Evolutionary conservation across 2,329 filamentous ascomycete genomes (phyloP), one percentile per base, ranked within the genome.

Genomic region (Pseudocercospora eumusae): DNA sequence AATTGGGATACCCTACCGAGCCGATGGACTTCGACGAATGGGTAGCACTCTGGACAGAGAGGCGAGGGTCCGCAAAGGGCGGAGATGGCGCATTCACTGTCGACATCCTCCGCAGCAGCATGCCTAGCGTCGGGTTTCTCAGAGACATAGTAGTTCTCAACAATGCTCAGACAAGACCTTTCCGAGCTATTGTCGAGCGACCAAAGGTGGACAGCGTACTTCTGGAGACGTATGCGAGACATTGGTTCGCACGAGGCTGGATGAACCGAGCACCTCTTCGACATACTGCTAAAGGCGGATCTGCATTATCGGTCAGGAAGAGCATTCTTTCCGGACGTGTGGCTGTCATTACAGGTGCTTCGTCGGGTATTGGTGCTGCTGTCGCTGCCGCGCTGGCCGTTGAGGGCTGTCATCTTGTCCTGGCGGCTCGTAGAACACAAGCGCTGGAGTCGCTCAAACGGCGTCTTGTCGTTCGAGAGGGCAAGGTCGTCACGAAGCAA

Each of bases 161-260:
- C 73, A 89, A 92, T 69, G 82, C 84, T 10, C 82, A 83, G 56
- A 93, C 90, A 0, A 81, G 83, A 45, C 84, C 88, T 0, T 81
- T 86, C 56, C 84, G 76, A 72, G 82, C 77, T 68, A 81, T 70
- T 63, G 79, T 92, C 1, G 80, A 86, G 66, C 83, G 89, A 4
- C 88, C 88, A 1, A 87, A 86, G 74, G 88, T 92, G 23, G 88
- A 92, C 70, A 79, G 77, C 18, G 81, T 84, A 13, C 79, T 93
- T n/a, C 83, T 92, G 6, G 87, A 90, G 74, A 93, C 87, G 0
- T 93, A 93, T 72, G 85, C 88, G 21, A 88, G 90, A 15, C 88
- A 93, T 74, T 93, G 90, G 82, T 93, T 88, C 71, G 88, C 89
- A 18, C 81, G 90, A 74, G 90, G 90, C 49, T 93, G 90, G 90